Evolutionary conservation across 306 rosid species (phyloP), one percentile per base, ranked within the genome.

Genomic region (Cajanus cajan): DNA sequence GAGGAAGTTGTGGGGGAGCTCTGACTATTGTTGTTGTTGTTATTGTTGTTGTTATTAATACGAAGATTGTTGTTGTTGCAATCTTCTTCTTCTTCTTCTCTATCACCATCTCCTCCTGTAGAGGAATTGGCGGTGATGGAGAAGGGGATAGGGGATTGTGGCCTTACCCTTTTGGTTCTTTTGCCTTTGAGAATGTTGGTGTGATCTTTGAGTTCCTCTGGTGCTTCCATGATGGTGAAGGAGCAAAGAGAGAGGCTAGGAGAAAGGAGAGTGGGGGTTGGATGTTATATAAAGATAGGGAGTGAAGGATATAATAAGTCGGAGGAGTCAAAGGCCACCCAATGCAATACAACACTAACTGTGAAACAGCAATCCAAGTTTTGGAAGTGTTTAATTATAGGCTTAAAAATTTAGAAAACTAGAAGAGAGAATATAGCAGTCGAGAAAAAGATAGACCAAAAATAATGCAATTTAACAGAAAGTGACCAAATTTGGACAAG

Each of bases 141-240:
- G 71, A 90, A 89, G 52, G 93, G 98, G 19, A 86, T 77, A 0
- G 98, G 98, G n/a, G 98, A 95, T 81, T 88, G 95, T 8, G 92
- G 96, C 82, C 97, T 85, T 6, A 80, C 86, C 88, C 98, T 94
- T 80, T 95, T 95, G 67, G 98, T 95, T 40, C 98, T 85, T 80
- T 92, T 95, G 13, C 98, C 97, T 86, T 92, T 94, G 70, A 80
- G 85, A 5, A 90, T 74, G 72, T 78, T 81, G 70, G 84, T 18
- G 2, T 82, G 86, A 41, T 94, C 93, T 50, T 74, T 86, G 19
- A 70, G 74, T 74, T 87, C 90, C 69, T 90, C 90, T 74, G 83
- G 77, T 82, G 85, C 76, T 84, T 92, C 93, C 98, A 94, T 94
- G 79, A 14, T 72, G 79, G 65, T 78, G 31, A 28, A 28, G 31